A percentile compares a stretch with the other conserved stretches of the same genome.
These are phyloP conservation scores for Didymella glomerata DNA, from an alignment of 2,329 filamentous ascomycete genomes.

Conservation along the genomic window DNA sequence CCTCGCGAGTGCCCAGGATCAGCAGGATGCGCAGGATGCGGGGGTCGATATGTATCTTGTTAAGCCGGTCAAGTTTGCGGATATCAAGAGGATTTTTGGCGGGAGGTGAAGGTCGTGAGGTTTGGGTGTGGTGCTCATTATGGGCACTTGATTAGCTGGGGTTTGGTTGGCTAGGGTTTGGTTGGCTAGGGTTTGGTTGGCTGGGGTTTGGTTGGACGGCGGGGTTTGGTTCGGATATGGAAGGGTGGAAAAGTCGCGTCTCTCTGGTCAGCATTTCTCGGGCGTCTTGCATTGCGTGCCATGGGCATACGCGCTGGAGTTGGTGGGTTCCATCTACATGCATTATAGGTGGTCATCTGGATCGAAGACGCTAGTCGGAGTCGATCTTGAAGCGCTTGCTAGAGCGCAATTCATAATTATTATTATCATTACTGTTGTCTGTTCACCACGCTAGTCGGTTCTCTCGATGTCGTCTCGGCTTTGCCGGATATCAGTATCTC, in stretches of 20 bases:
- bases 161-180: no score
- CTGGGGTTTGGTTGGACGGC: not conserved
- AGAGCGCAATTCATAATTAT: not conserved
- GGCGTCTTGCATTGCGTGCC: not conserved
- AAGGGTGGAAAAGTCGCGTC: not conserved
- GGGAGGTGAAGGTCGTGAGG: not conserved
- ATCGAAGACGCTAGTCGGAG: not conserved
- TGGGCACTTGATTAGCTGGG: no score
- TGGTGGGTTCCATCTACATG: conserved; percentile 1
- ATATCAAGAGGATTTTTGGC: conserved; percentile 42
- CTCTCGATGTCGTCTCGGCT: not conserved
- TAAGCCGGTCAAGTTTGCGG: conserved; percentile 51
- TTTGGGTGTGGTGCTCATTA: no score
- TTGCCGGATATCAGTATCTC: no score
- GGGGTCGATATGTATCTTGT: conserved; percentile 51
- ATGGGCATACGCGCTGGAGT: conserved; percentile 8
- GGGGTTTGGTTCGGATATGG: not conserved
- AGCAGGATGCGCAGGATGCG: conserved; percentile 44
- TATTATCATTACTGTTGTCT: no score
- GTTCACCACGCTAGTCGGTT: no score
- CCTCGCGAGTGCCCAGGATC: conserved; percentile 48
- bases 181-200: no score
- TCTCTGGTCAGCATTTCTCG: not conserved
- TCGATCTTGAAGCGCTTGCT: not conserved
- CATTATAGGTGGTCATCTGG: conserved; percentile 1